Conservation (phyloP, 352 stramenopile genomes). For the Phytophthora nicotianae region DNA sequence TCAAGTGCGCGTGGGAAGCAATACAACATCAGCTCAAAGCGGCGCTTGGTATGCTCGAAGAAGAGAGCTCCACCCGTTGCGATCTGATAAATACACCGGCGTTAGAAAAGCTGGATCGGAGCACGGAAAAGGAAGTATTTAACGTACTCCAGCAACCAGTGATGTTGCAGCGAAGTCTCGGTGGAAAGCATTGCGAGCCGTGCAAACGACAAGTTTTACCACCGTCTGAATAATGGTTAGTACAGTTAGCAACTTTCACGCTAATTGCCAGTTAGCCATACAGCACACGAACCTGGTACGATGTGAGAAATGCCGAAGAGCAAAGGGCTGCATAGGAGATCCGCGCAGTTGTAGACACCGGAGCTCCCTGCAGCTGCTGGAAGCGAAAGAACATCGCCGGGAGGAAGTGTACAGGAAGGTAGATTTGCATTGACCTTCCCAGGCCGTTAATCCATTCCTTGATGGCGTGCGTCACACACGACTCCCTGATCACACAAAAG, state of each 20-base stretch:
- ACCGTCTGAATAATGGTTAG: conserved; percentile 45
- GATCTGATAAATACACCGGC: conserved; percentile 38
- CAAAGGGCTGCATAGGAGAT: conserved; percentile 75
- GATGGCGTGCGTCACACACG: conserved; percentile 75
- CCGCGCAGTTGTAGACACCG: conserved; percentile 47
- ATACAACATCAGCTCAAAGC: conserved; percentile 88
- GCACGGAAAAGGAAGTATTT: neutral
- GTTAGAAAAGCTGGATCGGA: neutral
- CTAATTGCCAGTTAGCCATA: neutral
- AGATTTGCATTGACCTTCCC: conserved; percentile 76
- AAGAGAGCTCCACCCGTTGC: conserved; percentile 66
- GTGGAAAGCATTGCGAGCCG: conserved; percentile 73
- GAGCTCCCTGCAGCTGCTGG: conserved; percentile 53
- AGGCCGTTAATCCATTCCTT: conserved; percentile 80
- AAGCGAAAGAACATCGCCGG: conserved; percentile 81
- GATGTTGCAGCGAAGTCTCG: conserved; percentile 54
- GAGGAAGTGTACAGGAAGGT: conserved; percentile 81
- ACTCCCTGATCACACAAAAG: conserved; percentile 53
- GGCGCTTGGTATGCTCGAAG: conserved; percentile 82
- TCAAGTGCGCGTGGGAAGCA: conserved; percentile 74
- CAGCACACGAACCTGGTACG: conserved; percentile 63
- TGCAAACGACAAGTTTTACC: conserved; percentile 79
- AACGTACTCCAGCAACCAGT: conserved; percentile 61
- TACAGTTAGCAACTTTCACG: neutral
- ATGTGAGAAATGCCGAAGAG: conserved; percentile 83